A percentile compares a stretch with the other conserved stretches of the same genome.
Conservation (phyloP, 202 grass and related monocot genomes). For the Musa balbisiana region DNA sequence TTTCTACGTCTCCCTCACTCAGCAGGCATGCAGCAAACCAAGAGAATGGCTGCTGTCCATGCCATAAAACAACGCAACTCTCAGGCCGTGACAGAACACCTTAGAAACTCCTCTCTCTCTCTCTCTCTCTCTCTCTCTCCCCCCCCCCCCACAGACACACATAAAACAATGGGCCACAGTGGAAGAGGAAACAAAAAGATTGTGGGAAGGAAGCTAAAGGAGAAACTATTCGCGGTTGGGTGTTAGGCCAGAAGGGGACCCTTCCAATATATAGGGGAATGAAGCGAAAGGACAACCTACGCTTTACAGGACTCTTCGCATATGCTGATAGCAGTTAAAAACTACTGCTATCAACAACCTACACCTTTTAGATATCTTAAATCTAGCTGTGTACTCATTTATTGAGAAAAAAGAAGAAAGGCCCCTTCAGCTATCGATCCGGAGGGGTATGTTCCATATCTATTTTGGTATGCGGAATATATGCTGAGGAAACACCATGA, state of each 20-base stretch:
- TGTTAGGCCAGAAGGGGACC: slow-evolving; percentile 27
- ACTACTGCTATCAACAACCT: slow-evolving; percentile 30
- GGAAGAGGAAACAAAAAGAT: slow-evolving; percentile 22
- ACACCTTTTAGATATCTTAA: slow-evolving; percentile 27
- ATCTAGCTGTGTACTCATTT: background rate
- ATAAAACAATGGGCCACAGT: too few relatives aligned
- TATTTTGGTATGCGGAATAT: background rate
- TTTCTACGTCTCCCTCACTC: too few relatives aligned
- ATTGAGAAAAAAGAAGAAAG: background rate
- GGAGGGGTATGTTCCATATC: background rate
- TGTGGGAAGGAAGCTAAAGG: slow-evolving; percentile 8
- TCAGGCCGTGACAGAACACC: too few relatives aligned
- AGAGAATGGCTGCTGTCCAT: too few relatives aligned
- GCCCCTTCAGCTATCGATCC: too few relatives aligned
- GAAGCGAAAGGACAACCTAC: slow-evolving; percentile 31
- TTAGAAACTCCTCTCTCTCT: too few relatives aligned
- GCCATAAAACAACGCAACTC: too few relatives aligned
- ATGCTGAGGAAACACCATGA: background rate
- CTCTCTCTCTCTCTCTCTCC: too few relatives aligned
- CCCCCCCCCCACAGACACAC: too few relatives aligned
- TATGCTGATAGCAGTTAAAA: slow-evolving; percentile 21
- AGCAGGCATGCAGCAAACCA: too few relatives aligned
- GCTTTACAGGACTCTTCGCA: slow-evolving; percentile 26
- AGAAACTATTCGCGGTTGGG: slow-evolving; percentile 27
- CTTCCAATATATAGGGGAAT: slow-evolving; percentile 50